Evolutionary conservation across 2,329 filamentous ascomycete genomes (phyloP).

Genomic region (Scopulariopsis brevicaulis): DNA sequence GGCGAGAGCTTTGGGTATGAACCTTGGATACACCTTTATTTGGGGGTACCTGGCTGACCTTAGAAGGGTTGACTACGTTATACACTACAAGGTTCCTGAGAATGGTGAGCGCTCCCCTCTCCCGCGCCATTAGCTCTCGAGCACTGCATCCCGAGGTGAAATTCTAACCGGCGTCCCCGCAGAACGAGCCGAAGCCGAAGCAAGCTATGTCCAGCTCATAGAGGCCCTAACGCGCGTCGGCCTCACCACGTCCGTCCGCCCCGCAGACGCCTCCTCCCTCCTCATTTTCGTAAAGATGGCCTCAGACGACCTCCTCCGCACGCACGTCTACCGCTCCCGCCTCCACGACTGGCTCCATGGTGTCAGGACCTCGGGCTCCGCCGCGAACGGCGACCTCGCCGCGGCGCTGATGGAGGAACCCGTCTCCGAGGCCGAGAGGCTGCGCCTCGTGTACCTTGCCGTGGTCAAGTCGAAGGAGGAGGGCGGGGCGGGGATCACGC

Average conservation of each 20-base stretch:
- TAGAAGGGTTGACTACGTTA: slow-evolving; percentile 72
- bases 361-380: slow-evolving; percentile 66
- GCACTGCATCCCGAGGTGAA: not conserved
- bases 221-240: slow-evolving; percentile 65
- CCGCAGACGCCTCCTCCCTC: slow-evolving; percentile 62
- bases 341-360: slow-evolving; percentile 92
- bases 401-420: slow-evolving; percentile 58
- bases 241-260: slow-evolving; percentile 79
- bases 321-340: slow-evolving; percentile 75
- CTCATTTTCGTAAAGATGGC: slow-evolving; percentile 76
- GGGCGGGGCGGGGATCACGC: slow-evolving; percentile 69
- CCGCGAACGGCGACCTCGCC: slow-evolving; percentile 58
- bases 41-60: not conserved
- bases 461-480: slow-evolving; percentile 63
- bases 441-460: slow-evolving; percentile 79
- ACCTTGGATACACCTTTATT: not conserved
- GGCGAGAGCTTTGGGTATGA: not conserved
- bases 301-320: slow-evolving; percentile 61
- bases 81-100: slow-evolving; percentile 63
- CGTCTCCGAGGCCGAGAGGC: slow-evolving; percentile 76
- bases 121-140: not conserved
- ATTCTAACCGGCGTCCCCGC: not conserved
- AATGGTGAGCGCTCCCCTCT: slow-evolving; percentile 37
- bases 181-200: slow-evolving; percentile 61
- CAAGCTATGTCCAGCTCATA: slow-evolving; percentile 68